Conservation (phyloP, 2,329 filamentous ascomycete species). For the Fusarium liriodendri region DNA sequence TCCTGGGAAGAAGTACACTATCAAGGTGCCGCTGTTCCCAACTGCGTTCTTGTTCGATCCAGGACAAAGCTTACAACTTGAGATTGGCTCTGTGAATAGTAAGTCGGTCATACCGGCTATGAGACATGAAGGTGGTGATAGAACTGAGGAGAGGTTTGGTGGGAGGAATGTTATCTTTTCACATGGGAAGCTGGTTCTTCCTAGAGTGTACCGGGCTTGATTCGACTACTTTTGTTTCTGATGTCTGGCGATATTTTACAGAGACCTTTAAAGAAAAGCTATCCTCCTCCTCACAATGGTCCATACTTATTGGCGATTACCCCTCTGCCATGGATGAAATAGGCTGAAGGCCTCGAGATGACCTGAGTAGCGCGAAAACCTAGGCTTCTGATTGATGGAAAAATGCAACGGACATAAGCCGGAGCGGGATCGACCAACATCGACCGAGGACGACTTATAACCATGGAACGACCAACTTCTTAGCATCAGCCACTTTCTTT, state of each 20-base stretch:
- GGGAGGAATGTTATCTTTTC: neutral
- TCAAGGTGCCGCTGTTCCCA: neutral
- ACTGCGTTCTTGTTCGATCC: neutral
- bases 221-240: accelerated
- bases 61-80: neutral
- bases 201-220: neutral
- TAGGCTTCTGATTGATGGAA: neutral
- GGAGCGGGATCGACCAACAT: neutral
- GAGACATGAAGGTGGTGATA: neutral
- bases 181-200: neutral
- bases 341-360: neutral
- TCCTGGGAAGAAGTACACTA: neutral
- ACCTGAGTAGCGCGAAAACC: neutral
- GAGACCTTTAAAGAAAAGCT: neutral
- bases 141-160: neutral
- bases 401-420: neutral
- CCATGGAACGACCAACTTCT: neutral
- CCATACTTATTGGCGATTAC: neutral
- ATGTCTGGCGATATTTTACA: neutral
- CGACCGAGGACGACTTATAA: neutral
- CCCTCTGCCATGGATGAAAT: neutral
- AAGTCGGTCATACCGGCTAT: neutral
- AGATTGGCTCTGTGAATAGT: neutral
- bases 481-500: neutral
- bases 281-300: neutral